phyloP scores from a whole-genome alignment of 305 asterid genomes.

The Fraxinus dipetala region DNA sequence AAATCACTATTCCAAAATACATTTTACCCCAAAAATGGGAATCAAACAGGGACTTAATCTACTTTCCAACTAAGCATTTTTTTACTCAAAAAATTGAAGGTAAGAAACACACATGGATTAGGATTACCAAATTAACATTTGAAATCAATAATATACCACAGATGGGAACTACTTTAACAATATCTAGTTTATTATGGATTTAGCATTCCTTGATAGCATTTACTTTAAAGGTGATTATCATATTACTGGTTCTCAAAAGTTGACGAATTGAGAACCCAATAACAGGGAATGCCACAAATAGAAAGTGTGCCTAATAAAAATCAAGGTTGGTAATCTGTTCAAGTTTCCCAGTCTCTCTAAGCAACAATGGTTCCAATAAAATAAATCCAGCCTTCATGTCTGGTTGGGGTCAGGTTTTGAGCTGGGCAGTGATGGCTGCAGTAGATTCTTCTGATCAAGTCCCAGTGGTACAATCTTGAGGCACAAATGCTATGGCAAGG shows the following conservation, averaged over 20 bases:
- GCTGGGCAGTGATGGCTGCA: not conserved
- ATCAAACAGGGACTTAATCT: not conserved
- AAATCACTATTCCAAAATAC: no score
- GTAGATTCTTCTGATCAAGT: not conserved
- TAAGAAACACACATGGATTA: not conserved
- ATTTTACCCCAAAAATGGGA: no score
- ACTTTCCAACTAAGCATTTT: not conserved
- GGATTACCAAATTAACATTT: not conserved
- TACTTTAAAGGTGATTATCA: not conserved
- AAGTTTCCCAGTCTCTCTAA: not conserved
- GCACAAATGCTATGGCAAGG: not conserved
- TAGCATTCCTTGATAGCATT: not conserved
- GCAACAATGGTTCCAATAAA: not conserved
- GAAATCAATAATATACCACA: not conserved
- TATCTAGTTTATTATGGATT: not conserved
- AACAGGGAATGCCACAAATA: not conserved
- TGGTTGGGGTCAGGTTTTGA: not conserved
- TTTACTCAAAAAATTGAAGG: not conserved
- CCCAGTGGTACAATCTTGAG: not conserved
- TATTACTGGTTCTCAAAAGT: not conserved
- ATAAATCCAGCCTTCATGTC: not conserved
- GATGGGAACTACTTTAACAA: not conserved
- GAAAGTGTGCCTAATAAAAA: not conserved
- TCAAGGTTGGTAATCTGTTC: not conserved
- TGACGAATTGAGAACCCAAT: not conserved